Percentiles rank a stretch among this genome's conserved stretches.
phyloP scores from a whole-genome alignment of 2,329 filamentous ascomycete species.

The Verticillium alfalfae region DNA sequence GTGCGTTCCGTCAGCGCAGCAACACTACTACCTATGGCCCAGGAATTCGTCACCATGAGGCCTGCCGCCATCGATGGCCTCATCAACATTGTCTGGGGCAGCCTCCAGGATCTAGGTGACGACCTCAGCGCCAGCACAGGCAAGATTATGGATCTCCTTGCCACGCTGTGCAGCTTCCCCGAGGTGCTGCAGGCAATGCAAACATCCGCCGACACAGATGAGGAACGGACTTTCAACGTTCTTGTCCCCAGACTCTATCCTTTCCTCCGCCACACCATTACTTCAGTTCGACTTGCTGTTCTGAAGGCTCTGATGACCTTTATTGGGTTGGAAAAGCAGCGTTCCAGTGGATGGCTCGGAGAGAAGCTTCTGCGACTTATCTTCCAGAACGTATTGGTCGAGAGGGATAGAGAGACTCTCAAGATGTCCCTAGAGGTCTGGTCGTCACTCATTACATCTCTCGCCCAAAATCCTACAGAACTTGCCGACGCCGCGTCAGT shows the following conservation, averaged over 20 bases:
- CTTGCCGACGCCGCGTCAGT: constrained; percentile 65
- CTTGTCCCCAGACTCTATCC: constrained; percentile 92
- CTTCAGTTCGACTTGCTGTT: constrained; percentile 87
- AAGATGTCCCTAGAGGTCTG: constrained; percentile 83
- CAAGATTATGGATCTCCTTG: constrained; percentile 95
- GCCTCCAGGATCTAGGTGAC: constrained; percentile 91
- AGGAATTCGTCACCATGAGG: constrained; percentile 86
- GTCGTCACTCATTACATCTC: constrained; percentile 66
- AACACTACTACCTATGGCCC: constrained; percentile 92
- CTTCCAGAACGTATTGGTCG: constrained; percentile 93
- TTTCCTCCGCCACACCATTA: constrained; percentile 95
- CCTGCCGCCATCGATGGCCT: constrained; percentile 72
- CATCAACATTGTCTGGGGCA: constrained; percentile 96
- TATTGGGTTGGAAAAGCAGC: constrained; percentile 73
- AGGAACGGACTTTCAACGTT: constrained; percentile 84
- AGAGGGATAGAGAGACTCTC: constrained; percentile 79
- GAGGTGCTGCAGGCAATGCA: constrained; percentile 95
- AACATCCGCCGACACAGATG: constrained; percentile 72
- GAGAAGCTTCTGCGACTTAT: constrained; percentile 82
- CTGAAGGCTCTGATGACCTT: constrained; percentile 91
- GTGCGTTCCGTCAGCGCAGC: constrained; percentile 95
- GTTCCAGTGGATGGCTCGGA: constrained; percentile 86
- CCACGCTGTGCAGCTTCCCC: constrained; percentile 90
- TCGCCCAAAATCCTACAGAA: constrained; percentile 58
- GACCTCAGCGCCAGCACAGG: constrained; percentile 96